Evolutionary conservation across 371 early-diverging fungal species (phyloP), one percentile per base, ranked within the genome.

Genomic region (Actinomortierella ambigua): DNA sequence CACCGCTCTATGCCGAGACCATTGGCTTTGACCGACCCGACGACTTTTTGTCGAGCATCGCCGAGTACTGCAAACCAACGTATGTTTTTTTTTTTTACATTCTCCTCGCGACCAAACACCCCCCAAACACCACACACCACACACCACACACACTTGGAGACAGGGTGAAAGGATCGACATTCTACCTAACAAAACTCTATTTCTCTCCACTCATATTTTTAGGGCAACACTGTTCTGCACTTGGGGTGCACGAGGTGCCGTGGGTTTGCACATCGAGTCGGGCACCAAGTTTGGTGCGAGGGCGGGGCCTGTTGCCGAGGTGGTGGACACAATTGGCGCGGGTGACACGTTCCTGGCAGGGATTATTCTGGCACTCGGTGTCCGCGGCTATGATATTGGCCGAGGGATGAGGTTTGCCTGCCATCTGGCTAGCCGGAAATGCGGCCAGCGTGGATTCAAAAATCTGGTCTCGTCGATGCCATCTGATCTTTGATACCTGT

Each of bases 301-400:
- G 3, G 83, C 86, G 1, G 75, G 77, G 15, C 43, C 46, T 5
- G 57, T 84, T 2, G 64, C 77, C 13, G 62, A 60, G 41, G 80
- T 84, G 0, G 71, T 84, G 6, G 90, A 90, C 47, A 69, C 85
- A 5, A 82, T 88, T 42, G 90, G 90, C 15, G 89, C 89, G 6
- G 90, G 90, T 18, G 90, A 90, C 59, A 87, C 88, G 0, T 90
- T 90, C 61, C 83, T 81, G 47, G 90, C 89, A 3, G 88, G 89
- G 0, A 64, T 83, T 20, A 85, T 90, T 29, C 68, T 77, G 55
- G 80, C 77, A 22, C 57, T 85, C 15, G 76, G 79, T 23, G 63
- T 69, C 13, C 75, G 69, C 18, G 68, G 66, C 22, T 62, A 57
- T 17, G 53, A 55, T 22, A 53, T 58, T 56, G 55, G 63, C 17